A percentile compares a stretch with the other conserved stretches of the same genome.
Conservation (phyloP, 1,139 yeast genomes). For the Candida freyschussii region DNA sequence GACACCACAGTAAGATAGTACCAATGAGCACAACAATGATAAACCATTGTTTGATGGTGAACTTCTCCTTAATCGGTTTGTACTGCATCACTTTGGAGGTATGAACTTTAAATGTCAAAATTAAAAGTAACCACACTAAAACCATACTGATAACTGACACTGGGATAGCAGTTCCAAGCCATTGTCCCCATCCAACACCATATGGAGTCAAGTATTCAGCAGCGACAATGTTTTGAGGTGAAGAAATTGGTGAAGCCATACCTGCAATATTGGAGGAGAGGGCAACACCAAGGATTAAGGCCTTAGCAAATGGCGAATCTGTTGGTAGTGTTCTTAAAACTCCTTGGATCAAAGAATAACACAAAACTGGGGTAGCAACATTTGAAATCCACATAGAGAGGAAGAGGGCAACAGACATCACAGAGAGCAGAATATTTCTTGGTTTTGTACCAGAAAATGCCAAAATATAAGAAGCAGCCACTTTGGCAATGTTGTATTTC, state of each 20-base stretch:
- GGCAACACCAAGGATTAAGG: conserved; percentile 67
- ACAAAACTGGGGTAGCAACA: conserved; percentile 73
- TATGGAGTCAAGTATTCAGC: conserved; percentile 61
- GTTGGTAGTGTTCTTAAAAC: conserved; percentile 57
- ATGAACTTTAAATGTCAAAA: conserved; percentile 48
- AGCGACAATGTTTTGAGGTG: conserved; percentile 75
- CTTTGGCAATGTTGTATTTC: conserved; percentile 64
- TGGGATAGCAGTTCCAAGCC: conserved; percentile 68
- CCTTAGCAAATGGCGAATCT: conserved; percentile 56
- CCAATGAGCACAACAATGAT: conserved; percentile 44
- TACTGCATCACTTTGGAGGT: conserved; percentile 39
- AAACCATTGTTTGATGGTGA: conserved; percentile 61
- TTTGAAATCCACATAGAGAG: conserved; percentile 77
- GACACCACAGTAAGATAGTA: conserved; percentile 71
- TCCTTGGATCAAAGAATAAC: conserved; percentile 64
- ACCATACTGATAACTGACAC: conserved; percentile 51
- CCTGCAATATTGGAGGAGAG: conserved; percentile 71
- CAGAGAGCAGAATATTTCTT: conserved; percentile 52
- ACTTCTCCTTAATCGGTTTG: conserved; percentile 55
- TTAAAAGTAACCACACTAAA: conserved; percentile 55
- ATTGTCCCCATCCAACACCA: conserved; percentile 70
- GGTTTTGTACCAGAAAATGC: conserved; percentile 66
- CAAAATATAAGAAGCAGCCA: conserved; percentile 60
- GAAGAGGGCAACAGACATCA: conserved; percentile 65
- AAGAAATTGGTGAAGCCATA: conserved; percentile 77